Conservation (phyloP, 257 asterid genomes). For the Salvia rosmarinus region DNA sequence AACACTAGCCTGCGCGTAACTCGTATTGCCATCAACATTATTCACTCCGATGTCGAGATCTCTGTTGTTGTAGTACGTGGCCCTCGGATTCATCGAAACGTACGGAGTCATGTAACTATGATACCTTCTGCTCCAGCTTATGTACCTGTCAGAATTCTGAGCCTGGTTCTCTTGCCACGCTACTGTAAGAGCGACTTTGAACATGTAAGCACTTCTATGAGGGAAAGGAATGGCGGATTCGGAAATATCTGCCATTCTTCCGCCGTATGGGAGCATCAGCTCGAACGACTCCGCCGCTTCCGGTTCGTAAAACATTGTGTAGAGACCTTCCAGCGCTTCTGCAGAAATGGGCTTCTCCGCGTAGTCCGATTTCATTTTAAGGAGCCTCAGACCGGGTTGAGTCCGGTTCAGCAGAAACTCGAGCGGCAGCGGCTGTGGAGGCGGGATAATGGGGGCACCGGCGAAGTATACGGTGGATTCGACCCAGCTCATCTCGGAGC, state of each 20-base stretch:
- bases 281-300: slow-evolving; percentile 14
- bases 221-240: slow-evolving; percentile 26
- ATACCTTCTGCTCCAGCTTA: slow-evolving; percentile 21
- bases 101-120: slow-evolving; percentile 25
- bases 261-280: slow-evolving; percentile 40
- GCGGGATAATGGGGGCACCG: not conserved
- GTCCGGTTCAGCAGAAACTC: slow-evolving; percentile 8
- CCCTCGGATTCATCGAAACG: slow-evolving; percentile 25
- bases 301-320: not conserved
- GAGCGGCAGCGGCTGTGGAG: not conserved
- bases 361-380: slow-evolving; percentile 34
- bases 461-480: not conserved
- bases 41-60: slow-evolving; percentile 37
- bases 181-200: too few species aligned
- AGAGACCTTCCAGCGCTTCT: slow-evolving; percentile 22
- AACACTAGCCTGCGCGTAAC: slow-evolving; percentile 19
- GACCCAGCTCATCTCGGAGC: slow-evolving; percentile 37
- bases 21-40: slow-evolving; percentile 1
- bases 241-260: slow-evolving; percentile 24
- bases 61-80: slow-evolving; percentile 25
- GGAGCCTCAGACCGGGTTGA: not conserved
- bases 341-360: slow-evolving; percentile 22
- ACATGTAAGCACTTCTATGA: slow-evolving; percentile 32
- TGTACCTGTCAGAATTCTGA: not conserved
- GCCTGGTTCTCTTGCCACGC: too few species aligned